Evolutionary conservation across 1,284 basidiomycete species (phyloP).

Genomic region (Microbotryum saponariae): DNA sequence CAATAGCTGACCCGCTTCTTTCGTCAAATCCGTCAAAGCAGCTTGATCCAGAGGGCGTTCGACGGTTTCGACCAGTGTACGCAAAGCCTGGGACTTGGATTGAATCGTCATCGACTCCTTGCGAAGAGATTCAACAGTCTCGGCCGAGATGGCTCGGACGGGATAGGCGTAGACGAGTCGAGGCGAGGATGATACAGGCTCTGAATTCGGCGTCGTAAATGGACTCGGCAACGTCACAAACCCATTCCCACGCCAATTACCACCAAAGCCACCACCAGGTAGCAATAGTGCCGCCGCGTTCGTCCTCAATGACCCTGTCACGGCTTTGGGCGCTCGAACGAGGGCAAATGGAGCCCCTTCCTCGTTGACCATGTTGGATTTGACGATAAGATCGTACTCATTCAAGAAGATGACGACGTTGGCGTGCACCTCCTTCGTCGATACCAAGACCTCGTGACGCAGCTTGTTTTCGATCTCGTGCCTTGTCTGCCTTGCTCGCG

Average conservation of each 20-base stretch:
- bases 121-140: constrained; percentile 7
- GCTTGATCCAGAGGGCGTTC: too few relatives aligned
- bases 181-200: neutral
- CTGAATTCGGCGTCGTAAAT: neutral
- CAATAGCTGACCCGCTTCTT: constrained; percentile 11
- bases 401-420: constrained; percentile 63
- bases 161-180: constrained; percentile 23
- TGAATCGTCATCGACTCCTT: neutral
- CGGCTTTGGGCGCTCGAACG: constrained; percentile 19
- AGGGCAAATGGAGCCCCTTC: neutral
- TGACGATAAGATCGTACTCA: constrained; percentile 54
- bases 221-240: constrained; percentile 37
- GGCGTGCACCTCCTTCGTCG: constrained; percentile 67
- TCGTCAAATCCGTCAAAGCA: neutral
- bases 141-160: constrained; percentile 5
- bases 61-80: neutral
- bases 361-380: neutral
- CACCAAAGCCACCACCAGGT: constrained; percentile 39
- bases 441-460: constrained; percentile 39
- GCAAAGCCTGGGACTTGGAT: constrained; percentile 5
- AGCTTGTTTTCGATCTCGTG: constrained; percentile 32
- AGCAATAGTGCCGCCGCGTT: constrained; percentile 33
- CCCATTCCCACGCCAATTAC: constrained; percentile 40
- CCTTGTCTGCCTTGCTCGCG: constrained; percentile 3
- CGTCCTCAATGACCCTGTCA: constrained; percentile 25